Base-by-base conservation (phyloP, 805 yeast genomes). In the Spathaspora passalidarum region DNA sequence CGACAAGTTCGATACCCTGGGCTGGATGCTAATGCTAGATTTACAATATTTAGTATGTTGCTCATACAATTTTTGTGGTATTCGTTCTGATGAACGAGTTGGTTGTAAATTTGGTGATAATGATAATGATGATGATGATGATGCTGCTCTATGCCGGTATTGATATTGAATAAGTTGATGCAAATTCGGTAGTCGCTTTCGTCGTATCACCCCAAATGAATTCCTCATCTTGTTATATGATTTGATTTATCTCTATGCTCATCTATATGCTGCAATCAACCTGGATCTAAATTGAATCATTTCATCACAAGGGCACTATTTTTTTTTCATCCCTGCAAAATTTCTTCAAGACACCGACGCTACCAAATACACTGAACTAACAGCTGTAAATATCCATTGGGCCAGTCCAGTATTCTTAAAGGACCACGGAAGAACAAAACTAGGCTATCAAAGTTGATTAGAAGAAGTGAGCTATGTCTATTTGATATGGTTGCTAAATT, bases 11-110 rank as follows among this genome's bases (percentile, higher is more conserved):
- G 40, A 38, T 16, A 47, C 22, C 32, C 44, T 29, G 26, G 47
- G 50, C 21, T 43, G 50, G 13, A 44, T 38, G 8, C 23, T 39
- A 13, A 47, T 32, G 8, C 5, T 39, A 2, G 18, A 3, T 17
- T 29, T 38, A 14, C 22, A 14, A 18, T 25, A 47, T 26, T 43
- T 43, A 1, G 40, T 43, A 10, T 26, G 25, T 11, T 44, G 41
- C 20, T 47, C 20, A 17, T 13, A 40, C n/a, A 47, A 9, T 22
- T 41, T 40, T 25, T 23, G 36, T 13, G 47, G 47, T 17, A 47
- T 38, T 34, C 50, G 18, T 23, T 44, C 50, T 29, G 34, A 29
- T 13, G 34, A 29, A 13, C 34, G 34, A 10, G 14, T 29, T 10
- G 32, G 32, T 26, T 10, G 4, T 26, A 26, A 7, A 26, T 26